These are phyloP conservation scores for Trichoderma sp. DNA, from an alignment of 2,329 filamentous ascomycete genomes.

Conservation along the genomic window DNA sequence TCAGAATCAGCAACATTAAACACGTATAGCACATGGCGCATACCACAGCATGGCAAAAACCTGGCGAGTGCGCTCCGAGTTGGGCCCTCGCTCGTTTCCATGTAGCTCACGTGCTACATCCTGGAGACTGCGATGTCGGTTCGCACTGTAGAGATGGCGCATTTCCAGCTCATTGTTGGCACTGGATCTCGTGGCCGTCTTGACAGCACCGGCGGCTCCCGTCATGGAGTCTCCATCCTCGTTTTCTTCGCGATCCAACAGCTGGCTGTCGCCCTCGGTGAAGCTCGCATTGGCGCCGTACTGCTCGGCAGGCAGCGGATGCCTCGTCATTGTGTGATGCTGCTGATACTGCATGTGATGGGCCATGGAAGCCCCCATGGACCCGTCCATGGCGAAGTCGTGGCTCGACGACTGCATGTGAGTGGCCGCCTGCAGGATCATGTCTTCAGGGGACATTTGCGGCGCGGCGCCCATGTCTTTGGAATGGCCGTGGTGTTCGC, in stretches of 20 bases:
- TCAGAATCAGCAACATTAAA: neutral
- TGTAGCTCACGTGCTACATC: conserved; percentile 75
- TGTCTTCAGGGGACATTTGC: conserved; percentile 55
- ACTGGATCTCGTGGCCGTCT: conserved; percentile 61
- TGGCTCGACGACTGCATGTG: conserved; percentile 52
- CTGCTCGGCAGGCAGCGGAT: conserved; percentile 53
- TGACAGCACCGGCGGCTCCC: conserved; percentile 45
- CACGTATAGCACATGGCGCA: conserved; percentile 29
- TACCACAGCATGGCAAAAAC: conserved; percentile 89
- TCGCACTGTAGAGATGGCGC: conserved; percentile 68
- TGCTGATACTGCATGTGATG: conserved; percentile 44
- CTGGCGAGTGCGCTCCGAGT: conserved; percentile 79
- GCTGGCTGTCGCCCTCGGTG: conserved; percentile 55
- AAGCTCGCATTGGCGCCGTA: conserved; percentile 53
- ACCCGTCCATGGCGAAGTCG: conserved; percentile 49
- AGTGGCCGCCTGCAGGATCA: conserved; percentile 56
- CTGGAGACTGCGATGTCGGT: conserved; percentile 62
- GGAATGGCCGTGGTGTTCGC: conserved; percentile 42
- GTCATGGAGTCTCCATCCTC: conserved; percentile 55
- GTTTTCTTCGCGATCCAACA: conserved; percentile 58
- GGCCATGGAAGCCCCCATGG: conserved; percentile 43
- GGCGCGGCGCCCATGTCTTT: conserved; percentile 43
- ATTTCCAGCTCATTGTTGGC: conserved; percentile 80
- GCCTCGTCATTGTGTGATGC: conserved; percentile 42
- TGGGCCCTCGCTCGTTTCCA: conserved; percentile 73